phyloP scores from a whole-genome alignment of 2,329 filamentous ascomycete species.

The Fusarium pininemorale region DNA sequence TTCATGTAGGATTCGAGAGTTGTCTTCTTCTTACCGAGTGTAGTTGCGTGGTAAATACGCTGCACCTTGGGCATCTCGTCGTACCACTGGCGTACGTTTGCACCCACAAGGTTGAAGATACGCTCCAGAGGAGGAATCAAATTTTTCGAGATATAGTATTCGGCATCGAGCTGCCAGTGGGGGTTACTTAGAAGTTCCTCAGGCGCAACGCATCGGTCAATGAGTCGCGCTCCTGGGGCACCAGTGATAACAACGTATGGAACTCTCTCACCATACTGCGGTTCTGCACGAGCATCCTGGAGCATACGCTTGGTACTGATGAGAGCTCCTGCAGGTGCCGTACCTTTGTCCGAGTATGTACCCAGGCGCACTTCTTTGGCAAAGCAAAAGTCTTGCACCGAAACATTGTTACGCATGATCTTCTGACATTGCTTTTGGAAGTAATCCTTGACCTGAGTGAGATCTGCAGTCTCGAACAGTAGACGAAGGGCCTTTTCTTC shows the following conservation, averaged over 20 bases:
- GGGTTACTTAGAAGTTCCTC: slow-evolving; percentile 82
- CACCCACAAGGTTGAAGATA: slow-evolving; percentile 95
- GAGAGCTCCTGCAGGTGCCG: slow-evolving; percentile 85
- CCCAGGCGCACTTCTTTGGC: slow-evolving; percentile 91
- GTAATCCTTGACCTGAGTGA: slow-evolving; percentile 88
- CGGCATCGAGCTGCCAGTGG: slow-evolving; percentile 84
- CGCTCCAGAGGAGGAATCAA: slow-evolving; percentile 93
- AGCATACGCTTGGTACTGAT: slow-evolving; percentile 90
- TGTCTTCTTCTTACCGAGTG: slow-evolving; percentile 59
- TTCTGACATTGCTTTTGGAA: slow-evolving; percentile 91
- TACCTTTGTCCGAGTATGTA: slow-evolving; percentile 80
- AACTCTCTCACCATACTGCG: slow-evolving; percentile 93
- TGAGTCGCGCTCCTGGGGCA: slow-evolving; percentile 82
- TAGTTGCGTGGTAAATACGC: slow-evolving; percentile 62
- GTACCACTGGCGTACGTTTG: slow-evolving; percentile 90
- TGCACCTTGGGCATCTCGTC: slow-evolving; percentile 96
- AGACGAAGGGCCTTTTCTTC: slow-evolving; percentile 91
- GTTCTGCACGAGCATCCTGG: slow-evolving; percentile 84
- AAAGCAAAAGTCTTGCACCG: slow-evolving; percentile 95
- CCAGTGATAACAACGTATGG: slow-evolving; percentile 94
- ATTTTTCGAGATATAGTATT: slow-evolving; percentile 98
- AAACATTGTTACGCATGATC: slow-evolving; percentile 88
- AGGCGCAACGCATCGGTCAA: slow-evolving; percentile 90
- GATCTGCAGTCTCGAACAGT: slow-evolving; percentile 88
- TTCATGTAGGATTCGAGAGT: slow-evolving; percentile 97